A percentile compares a stretch with the other conserved stretches of the same genome.
Conservation (phyloP, 768 basidiomycete species). For the Trametes cinnabarina region DNA sequence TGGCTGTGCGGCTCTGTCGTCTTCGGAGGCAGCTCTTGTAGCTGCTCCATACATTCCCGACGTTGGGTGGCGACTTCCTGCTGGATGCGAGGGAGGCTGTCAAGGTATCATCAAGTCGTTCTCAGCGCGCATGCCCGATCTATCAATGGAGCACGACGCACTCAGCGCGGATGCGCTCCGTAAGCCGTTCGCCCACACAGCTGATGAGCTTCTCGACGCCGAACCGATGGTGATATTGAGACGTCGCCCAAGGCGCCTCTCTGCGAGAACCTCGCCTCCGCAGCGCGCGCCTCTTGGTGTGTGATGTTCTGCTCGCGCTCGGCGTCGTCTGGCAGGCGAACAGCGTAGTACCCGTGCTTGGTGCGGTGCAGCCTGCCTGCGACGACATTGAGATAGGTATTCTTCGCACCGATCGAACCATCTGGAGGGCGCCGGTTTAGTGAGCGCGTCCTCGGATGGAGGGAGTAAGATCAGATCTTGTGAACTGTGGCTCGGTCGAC, state of each 20-base stretch:
- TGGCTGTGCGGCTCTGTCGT: constrained; percentile 13
- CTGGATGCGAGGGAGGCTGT: not conserved
- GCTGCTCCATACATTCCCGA: not conserved
- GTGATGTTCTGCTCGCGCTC: constrained; percentile 43
- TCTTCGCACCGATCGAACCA: constrained; percentile 41
- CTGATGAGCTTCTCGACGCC: constrained; percentile 53
- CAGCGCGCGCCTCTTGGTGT: constrained; percentile 36
- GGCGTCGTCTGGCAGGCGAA: constrained; percentile 59
- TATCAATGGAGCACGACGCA: not conserved
- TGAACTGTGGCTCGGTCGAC: not conserved
- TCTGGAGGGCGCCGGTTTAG: constrained; percentile 53
- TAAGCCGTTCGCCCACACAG: constrained; percentile 49
- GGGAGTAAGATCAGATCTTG: not conserved
- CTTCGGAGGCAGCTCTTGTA: constrained; percentile 2
- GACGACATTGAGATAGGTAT: constrained; percentile 51
- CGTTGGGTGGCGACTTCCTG: not conserved
- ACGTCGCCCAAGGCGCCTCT: constrained; percentile 51
- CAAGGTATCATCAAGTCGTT: too few relatives aligned
- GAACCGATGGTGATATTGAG: constrained; percentile 48
- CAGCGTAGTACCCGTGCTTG: constrained; percentile 52
- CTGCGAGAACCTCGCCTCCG: constrained; percentile 42
- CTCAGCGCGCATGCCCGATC: too few relatives aligned
- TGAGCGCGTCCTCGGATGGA: constrained; percentile 43
- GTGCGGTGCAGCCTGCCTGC: constrained; percentile 46
- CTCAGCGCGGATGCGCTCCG: constrained; percentile 21